Base-by-base conservation (phyloP, 2,329 filamentous ascomycete species). In the Monilinia aucupariae region DNA sequence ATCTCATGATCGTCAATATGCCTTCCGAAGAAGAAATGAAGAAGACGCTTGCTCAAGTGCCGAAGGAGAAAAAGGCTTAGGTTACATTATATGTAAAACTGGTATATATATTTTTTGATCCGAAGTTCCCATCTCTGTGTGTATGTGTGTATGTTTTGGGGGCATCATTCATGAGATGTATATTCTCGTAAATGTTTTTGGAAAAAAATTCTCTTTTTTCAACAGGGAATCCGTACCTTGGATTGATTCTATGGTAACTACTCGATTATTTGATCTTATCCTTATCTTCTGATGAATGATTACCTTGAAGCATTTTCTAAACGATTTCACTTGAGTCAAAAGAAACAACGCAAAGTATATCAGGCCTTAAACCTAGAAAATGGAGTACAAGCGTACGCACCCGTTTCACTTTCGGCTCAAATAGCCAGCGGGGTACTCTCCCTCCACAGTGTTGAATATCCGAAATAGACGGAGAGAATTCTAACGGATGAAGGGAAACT, bases 1-100 rank as follows among this genome's bases (percentile, higher is more conserved):
- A 81, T 67, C 66, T 83, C 63, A 77, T 81, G 71, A 77, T 82
- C 64, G 79, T 81, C 15, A 81, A 71, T 25, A 55, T 64, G 45
- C 52, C 45, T 34, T 41, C 43, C 4, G 34, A 62, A 0, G 53
- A 59, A 15, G 61, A 59, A 51, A 27, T 62, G 45, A 50, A 45
- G 45, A 50, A 45, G 20, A 34, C 51, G 22, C 53, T 59, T 12
- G 45, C 61, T 7, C 30, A 25, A 25, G 39, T 61, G 27, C 7
- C 22, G 32, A 61, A 55, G 30, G 41, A 56, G 7, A 61, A 61
- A n/a, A 56, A 55, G 32, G 41, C 50, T n/a, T 48, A 37, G 41
- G 25, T n/a, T n/a, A n/a, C n/a, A n/a, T n/a, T n/a, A n/a, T n/a
- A n/a, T 6, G 25, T 30, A 15, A 55, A 30, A 45, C 5, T 6